Evolutionary conservation across 1,139 yeast genomes (phyloP), one percentile per base, ranked within the genome.

Genomic region (Hansenula anomala): DNA sequence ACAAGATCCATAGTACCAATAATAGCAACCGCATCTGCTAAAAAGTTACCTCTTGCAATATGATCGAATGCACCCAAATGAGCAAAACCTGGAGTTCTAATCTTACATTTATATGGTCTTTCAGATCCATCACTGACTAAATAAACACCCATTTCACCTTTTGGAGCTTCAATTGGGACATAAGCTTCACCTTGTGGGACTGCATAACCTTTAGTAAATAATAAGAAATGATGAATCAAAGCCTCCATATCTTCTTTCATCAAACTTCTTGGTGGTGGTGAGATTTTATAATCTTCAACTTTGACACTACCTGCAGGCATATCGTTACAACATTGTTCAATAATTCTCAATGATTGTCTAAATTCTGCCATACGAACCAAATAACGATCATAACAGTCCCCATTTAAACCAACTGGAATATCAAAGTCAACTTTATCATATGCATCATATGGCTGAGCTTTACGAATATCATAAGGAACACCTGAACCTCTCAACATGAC

Each of bases 211-310:
- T 87, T 87, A 40, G 95, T 84, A 70, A 80, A 87, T 52, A 85
- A 72, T 61, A 87, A 71, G 73, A 87, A 87, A 67, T 87, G 96
- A 63, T 87, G 95, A 59, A 87, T 87, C 54, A 87, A 73, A 23
- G 94, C 85, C 70, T 87, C 96, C 96, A 87, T 87, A 66, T 87
- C 95, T 63, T 83, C 89, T 69, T 87, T 87, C 96, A 87, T 87
- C 54, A 75, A 60, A 22, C 78, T 61, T 62, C 94, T 80, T 46
- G 95, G 81, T 29, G 96, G 96, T 29, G 95, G 90, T 41, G 80
- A 71, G 51, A 87, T 76, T 70, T 87, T 87, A 71, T 74, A 86
- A 65, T 87, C 96, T 68, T 87, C 96, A 45, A 85, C 95, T 69
- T 86, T 87, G 55, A 84, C 87, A 34, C 96, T 94, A 34, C 96